These are phyloP conservation scores for Trametes punicea DNA, from an alignment of 768 basidiomycete genomes.

Conservation along the genomic window DNA sequence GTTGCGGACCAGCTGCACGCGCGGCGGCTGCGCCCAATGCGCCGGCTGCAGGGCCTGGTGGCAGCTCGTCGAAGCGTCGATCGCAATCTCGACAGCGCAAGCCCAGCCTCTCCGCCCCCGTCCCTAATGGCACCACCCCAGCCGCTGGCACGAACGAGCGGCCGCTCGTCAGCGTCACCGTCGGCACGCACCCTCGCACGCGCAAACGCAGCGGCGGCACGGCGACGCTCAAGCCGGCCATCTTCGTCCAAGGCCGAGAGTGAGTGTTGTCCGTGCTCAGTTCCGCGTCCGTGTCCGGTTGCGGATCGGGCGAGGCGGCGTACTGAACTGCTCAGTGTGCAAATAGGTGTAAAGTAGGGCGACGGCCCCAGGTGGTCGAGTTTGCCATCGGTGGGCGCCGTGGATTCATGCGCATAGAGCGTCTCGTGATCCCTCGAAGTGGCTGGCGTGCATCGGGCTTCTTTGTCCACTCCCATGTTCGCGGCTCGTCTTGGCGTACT, in stretches of 20 bases:
- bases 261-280: slow-evolving; percentile 16
- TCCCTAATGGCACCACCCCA: neutral
- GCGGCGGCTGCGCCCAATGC: slow-evolving; percentile 15
- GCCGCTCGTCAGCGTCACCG: slow-evolving; percentile 27
- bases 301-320: neutral
- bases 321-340: slow-evolving; percentile 11
- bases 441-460: neutral
- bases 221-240: slow-evolving; percentile 24
- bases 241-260: slow-evolving; percentile 28
- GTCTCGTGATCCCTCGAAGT: neutral
- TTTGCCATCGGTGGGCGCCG: neutral
- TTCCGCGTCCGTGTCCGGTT: neutral
- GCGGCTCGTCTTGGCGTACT: neutral
- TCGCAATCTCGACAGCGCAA: slow-evolving; percentile 19
- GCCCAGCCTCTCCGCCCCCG: slow-evolving; percentile 4
- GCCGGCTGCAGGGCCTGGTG: slow-evolving; percentile 1
- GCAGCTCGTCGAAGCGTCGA: slow-evolving; percentile 13
- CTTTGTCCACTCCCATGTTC: neutral
- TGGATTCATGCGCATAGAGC: neutral
- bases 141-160: slow-evolving; percentile 1
- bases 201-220: slow-evolving; percentile 26
- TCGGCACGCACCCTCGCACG: slow-evolving; percentile 17
- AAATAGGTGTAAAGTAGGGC: slow-evolving; percentile 16
- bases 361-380: neutral
- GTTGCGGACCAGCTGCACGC: slow-evolving; percentile 18